These are phyloP conservation scores for Cicer cuneatum DNA, from an alignment of 306 rosid genomes.

Conservation along the genomic window DNA sequence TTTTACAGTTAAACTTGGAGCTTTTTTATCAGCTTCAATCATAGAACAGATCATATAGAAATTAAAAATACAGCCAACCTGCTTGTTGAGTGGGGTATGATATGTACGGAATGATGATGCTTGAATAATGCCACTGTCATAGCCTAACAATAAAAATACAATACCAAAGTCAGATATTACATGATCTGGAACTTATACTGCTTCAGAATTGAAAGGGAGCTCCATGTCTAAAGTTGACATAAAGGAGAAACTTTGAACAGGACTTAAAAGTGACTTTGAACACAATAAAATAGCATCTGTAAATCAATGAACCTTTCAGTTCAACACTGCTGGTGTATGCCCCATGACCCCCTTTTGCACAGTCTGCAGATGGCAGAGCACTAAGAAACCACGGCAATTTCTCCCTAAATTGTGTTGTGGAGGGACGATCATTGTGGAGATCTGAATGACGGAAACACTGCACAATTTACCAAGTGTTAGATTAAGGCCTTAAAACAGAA, in stretches of 20 bases:
- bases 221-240: slow-evolving; percentile 19
- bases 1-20: slow-evolving; percentile 39
- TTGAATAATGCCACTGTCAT: slow-evolving; percentile 75
- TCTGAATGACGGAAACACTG: slow-evolving; percentile 95
- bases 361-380: slow-evolving; percentile 95
- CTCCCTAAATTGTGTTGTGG: slow-evolving; percentile 81
- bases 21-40: slow-evolving; percentile 33
- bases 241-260: slow-evolving; percentile 21
- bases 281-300: slow-evolving; percentile 18
- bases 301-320: slow-evolving; percentile 69
- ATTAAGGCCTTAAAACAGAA: slow-evolving; percentile 43
- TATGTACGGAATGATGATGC: slow-evolving; percentile 97
- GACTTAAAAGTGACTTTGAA: slow-evolving; percentile 29
- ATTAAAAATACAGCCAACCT: slow-evolving; percentile 75
- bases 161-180: slow-evolving; percentile 30
- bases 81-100: slow-evolving; percentile 96
- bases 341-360: slow-evolving; percentile 99
- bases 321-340: slow-evolving; percentile 96
- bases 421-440: slow-evolving; percentile 74
- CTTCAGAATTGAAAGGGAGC: slow-evolving; percentile 20
- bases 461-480: slow-evolving; percentile 43
- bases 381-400: slow-evolving; percentile 95
- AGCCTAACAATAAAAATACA: slow-evolving; percentile 55
- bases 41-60: slow-evolving; percentile 28
- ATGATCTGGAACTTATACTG: slow-evolving; percentile 12